These are phyloP conservation scores for Ganoderma multipileum DNA, from an alignment of 1,284 basidiomycete genomes.

Conservation along the genomic window DNA sequence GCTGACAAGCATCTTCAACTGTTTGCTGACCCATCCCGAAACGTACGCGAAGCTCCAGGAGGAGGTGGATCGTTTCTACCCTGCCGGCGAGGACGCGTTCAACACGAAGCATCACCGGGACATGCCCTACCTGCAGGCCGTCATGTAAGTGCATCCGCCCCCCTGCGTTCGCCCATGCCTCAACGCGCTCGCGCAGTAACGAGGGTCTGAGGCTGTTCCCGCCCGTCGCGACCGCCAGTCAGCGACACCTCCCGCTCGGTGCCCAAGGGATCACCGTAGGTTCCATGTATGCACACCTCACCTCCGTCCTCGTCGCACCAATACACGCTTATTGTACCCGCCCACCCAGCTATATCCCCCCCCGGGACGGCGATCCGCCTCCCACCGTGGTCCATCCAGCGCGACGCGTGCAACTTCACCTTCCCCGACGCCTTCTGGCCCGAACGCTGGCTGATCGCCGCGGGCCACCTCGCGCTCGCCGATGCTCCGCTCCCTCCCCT, in stretches of 20 bases:
- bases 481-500: not conserved
- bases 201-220: conserved; percentile 63
- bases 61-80: conserved; percentile 40
- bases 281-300: conserved; percentile 28
- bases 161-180: not conserved
- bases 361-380: conserved; percentile 35
- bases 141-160: conserved; percentile 34
- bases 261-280: conserved; percentile 32
- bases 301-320: not conserved
- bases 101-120: conserved; percentile 32
- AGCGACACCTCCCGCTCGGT: conserved; percentile 45
- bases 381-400: conserved; percentile 37
- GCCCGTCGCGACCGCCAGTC: conserved; percentile 55
- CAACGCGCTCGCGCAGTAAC: conserved; percentile 48
- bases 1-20: conserved; percentile 32
- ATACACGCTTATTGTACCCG: not conserved
- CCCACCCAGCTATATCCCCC: conserved; percentile 32
- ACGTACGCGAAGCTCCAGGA: conserved; percentile 32
- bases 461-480: not conserved
- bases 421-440: conserved; percentile 37
- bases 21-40: conserved; percentile 32
- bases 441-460: conserved; percentile 38
- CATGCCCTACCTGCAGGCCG: conserved; percentile 42
- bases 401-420: conserved; percentile 41
- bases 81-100: conserved; percentile 36